Evolutionary conservation across 106 monocot genomes (phyloP), one percentile per base, ranked within the genome.

Genomic region (Chionographis japonica): DNA sequence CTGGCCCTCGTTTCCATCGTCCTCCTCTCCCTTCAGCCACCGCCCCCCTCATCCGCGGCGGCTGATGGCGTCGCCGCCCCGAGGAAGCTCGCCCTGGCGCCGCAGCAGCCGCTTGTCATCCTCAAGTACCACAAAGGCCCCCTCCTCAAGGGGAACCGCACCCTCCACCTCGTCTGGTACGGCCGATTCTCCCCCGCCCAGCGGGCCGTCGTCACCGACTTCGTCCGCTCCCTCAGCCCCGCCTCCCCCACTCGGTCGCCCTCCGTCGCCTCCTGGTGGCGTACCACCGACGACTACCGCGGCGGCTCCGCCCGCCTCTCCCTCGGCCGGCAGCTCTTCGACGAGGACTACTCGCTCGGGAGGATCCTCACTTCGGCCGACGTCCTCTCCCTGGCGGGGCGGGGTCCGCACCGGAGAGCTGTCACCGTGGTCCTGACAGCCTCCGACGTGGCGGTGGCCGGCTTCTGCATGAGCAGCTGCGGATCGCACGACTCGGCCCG

Each of bases 151-250:
- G 91, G 91, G 0, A 74, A 79, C 56, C 60, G 61, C 78, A 71
- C 84, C 67, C 15, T 91, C 43, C 74, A 84, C 77, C 72, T 87
- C 64, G 51, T 87, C 69, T 91, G 76, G 78, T 91, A 91, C 68
- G 91, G 91, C 63, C 65, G 50, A 27, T 88, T 87, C 82, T 50
- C 84, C 55, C 17, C 82, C 35, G 50, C 80, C 27, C 91, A 91
- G 52, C 77, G 79, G 54, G 58, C 87, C 65, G 60, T 82, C 56
- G 40, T 87, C 66, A 40, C 79, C 52, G 90, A 90, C 54, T 86
- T 90, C 81, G 3, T 90, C 71, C 65, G 42, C 16, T 90, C 86
- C 66, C 69, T 86, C 41, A 58, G 72, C 51, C 14, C 83, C 52
- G 7, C 54, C 68, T 6, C 12, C 62, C 3, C 75, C 52, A 4